Base-by-base conservation (phyloP, 192 early-diverging fungal species). In the Coemansia sp. region DNA sequence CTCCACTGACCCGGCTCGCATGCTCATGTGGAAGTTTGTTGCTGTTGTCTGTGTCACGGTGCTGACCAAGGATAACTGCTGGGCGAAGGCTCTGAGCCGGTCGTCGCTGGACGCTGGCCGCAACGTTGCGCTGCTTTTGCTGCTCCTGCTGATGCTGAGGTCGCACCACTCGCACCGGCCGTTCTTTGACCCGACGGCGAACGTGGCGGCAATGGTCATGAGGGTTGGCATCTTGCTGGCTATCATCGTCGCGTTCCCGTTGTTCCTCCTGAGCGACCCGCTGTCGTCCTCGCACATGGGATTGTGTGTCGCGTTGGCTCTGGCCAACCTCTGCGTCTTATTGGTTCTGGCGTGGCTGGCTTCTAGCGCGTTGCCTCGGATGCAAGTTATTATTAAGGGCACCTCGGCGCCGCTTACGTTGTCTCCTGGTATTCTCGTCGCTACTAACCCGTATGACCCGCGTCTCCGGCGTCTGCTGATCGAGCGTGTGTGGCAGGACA, bases 401-500 rank as follows among this genome's bases (percentile, higher is more conserved):
- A 65, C 87, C 6, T 64, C 86, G 3, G 80, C 85, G 22, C 68
- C 78, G 18, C 69, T 85, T 69, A 78, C 75, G 34, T 43, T 85
- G 64, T 85, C 83, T 61, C 83, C 83, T 4, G 83, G 83, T 29
- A 73, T 85, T 33, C 70, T 85, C 22, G 72, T 78, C 0, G 75
- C 83, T 0, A 71, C 58, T 40, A 75, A 11, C 39, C 34, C 78
- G 6, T 78, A 74, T 31, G 83, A 85, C 57, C 69, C 83, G 61
- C 71, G 78, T 6, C 70, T 85, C 55, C 68, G 79, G n/a, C 71
- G 79, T 12, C 68, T 85, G 58, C 81, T 89, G 22, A 86, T 84
- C 43, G 87, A 86, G 65, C 80, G 90, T 5, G 84, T 91, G 58
- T 91, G 90, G 90, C 90, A 91, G 72, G 90, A 91, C 38, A 89